phyloP scores from a whole-genome alignment of 108 stramenopile species.

The Skeletonema costatum region DNA sequence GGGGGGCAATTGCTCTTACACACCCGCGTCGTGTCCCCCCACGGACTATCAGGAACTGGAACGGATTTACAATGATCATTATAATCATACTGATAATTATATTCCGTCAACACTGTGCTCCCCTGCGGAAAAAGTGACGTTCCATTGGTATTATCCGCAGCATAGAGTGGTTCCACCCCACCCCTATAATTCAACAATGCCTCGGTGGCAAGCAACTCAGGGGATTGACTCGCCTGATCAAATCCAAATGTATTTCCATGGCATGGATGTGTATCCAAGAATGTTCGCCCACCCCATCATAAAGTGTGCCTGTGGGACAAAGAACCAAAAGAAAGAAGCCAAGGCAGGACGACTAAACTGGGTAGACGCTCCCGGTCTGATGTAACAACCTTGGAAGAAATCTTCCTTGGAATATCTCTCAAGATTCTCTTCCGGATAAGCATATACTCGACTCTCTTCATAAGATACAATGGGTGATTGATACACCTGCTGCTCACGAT shows the following conservation, averaged over 20 bases:
- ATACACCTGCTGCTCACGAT: too few relatives aligned
- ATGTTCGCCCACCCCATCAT: constrained; percentile 49
- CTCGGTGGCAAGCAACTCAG: constrained; percentile 45
- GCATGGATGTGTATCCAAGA: constrained; percentile 61
- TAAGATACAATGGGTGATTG: constrained; percentile 37
- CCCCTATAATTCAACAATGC: constrained; percentile 26
- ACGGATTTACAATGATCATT: not conserved
- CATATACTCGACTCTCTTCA: constrained; percentile 21
- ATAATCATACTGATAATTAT: not conserved
- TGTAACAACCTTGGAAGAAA: constrained; percentile 46
- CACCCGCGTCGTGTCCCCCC: not conserved
- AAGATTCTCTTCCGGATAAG: constrained; percentile 24
- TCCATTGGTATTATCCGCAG: constrained; percentile 24
- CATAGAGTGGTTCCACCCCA: constrained; percentile 14
- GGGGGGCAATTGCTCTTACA: constrained; percentile 29
- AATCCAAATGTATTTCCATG: constrained; percentile 42
- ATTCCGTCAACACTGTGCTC: constrained; percentile 12
- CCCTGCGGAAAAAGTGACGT: constrained; percentile 38
- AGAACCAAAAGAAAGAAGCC: constrained; percentile 37
- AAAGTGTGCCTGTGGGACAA: constrained; percentile 57
- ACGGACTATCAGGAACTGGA: not conserved
- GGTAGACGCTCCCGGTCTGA: constrained; percentile 15
- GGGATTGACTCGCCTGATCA: constrained; percentile 35
- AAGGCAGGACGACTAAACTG: not conserved
- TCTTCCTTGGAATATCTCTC: constrained; percentile 40